phyloP scores from a whole-genome alignment of 768 basidiomycete species.

The Sistotremastrum niveocremeum region DNA sequence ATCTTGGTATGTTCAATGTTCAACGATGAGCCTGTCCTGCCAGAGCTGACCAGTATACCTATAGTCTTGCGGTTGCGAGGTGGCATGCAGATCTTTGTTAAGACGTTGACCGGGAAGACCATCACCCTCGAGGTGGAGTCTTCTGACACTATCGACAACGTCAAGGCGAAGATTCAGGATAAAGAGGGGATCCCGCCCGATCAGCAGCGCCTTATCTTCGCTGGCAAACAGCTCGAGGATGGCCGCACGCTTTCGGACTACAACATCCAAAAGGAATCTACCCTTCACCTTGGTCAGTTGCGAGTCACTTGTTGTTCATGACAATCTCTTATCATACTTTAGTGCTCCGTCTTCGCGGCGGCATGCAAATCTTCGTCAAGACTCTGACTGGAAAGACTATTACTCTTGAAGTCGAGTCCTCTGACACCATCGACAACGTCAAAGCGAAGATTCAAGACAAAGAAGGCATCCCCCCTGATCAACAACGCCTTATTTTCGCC shows the following conservation, averaged over 20 bases:
- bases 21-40: no score
- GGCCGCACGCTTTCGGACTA: conserved; percentile 85
- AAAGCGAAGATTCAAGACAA: conserved; percentile 37
- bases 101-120: conserved; percentile 37
- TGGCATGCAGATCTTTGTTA: conserved; percentile 39
- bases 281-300: conserved; percentile 40
- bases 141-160: conserved; percentile 33
- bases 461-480: conserved; percentile 34
- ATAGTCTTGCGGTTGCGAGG: conserved; percentile 5
- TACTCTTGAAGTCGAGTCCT: conserved; percentile 85
- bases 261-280: conserved; percentile 85
- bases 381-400: conserved; percentile 86
- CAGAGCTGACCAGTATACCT: no score
- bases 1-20: conserved; percentile 11
- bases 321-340: conserved; percentile 5
- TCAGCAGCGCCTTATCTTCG: conserved; percentile 84
- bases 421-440: conserved; percentile 87
- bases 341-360: conserved; percentile 76
- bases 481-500: conserved; percentile 34
- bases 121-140: conserved; percentile 46
- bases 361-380: conserved; percentile 89
- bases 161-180: conserved; percentile 40
- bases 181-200: conserved; percentile 47
- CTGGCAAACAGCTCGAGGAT: conserved; percentile 86
- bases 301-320: not conserved